Evolutionary conservation across 163 green algal genomes (phyloP).

Genomic region (Prototheca wickerhamii): DNA sequence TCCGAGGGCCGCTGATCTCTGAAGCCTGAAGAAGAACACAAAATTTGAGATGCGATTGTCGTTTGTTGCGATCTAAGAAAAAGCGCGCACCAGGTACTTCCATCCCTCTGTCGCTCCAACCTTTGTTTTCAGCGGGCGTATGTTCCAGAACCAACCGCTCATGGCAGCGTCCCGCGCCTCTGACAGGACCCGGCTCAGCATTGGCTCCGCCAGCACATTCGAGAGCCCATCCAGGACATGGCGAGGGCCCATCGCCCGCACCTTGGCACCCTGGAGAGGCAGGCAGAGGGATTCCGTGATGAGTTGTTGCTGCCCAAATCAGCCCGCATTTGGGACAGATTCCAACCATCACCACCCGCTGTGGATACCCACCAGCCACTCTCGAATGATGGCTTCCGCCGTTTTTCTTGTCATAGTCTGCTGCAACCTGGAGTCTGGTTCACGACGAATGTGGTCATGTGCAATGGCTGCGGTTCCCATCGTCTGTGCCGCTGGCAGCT

Average conservation of each 20-base stretch:
- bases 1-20: background rate
- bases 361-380: too few relatives aligned
- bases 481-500: too few relatives aligned
- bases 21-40: too few relatives aligned
- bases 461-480: too few relatives aligned
- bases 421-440: too few relatives aligned
- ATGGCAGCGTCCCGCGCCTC: constrained; percentile 15
- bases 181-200: constrained; percentile 14
- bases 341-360: too few relatives aligned
- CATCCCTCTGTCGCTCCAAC: constrained; percentile 4
- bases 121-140: constrained; percentile 11
- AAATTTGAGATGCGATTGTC: background rate
- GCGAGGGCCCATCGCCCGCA: constrained; percentile 23
- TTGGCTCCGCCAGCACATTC: constrained; percentile 17
- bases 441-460: too few relatives aligned
- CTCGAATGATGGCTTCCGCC: too few relatives aligned
- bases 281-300: constrained; percentile 7
- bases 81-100: background rate
- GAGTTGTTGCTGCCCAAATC: too few relatives aligned
- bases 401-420: too few relatives aligned
- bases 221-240: constrained; percentile 5
- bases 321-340: too few relatives aligned
- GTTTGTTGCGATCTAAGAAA: background rate
- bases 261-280: constrained; percentile 17
- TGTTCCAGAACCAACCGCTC: constrained; percentile 30